phyloP scores from a whole-genome alignment of 768 basidiomycete genomes.

The Agaricus blazei region DNA sequence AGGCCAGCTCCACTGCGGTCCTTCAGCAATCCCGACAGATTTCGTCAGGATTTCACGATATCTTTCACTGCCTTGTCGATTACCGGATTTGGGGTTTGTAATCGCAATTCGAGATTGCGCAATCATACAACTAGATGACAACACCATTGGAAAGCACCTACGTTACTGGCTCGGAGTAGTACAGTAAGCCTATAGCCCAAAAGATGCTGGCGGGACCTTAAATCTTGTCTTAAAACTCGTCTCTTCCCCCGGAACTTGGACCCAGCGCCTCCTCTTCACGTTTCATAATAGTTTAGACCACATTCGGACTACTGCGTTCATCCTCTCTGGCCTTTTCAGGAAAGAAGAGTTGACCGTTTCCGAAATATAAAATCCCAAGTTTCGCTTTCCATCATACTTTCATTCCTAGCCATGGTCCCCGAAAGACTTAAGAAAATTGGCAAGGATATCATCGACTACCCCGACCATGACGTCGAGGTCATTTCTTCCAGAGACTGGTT shows the following conservation, averaged over 20 bases:
- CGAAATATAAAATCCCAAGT: background rate
- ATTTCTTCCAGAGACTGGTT: conserved; percentile 58
- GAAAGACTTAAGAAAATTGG: conserved; percentile 38
- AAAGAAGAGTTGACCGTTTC: background rate
- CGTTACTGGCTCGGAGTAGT: background rate
- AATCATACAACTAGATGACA: conserved; percentile 6
- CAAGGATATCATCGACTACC: conserved; percentile 56
- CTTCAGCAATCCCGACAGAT: too few species aligned
- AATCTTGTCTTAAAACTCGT: too few species aligned
- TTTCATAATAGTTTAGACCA: too few species aligned
- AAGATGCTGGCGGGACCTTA: too few species aligned
- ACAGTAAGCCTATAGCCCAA: too few species aligned
- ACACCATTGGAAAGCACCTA: background rate
- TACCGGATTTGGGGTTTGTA: too few species aligned
- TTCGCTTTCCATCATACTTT: background rate
- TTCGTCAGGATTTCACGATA: too few species aligned
- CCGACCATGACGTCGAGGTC: conserved; percentile 54
- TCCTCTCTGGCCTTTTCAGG: background rate
- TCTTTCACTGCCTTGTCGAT: too few species aligned
- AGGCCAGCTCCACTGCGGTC: too few species aligned
- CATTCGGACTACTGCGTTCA: background rate
- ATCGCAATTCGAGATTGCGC: background rate
- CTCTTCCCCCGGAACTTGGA: too few species aligned
- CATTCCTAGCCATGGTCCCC: conserved; percentile 14
- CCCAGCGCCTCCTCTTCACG: too few species aligned